phyloP scores from a whole-genome alignment of 805 yeast genomes.

The Wickerhamomyces kurtzmanii region DNA sequence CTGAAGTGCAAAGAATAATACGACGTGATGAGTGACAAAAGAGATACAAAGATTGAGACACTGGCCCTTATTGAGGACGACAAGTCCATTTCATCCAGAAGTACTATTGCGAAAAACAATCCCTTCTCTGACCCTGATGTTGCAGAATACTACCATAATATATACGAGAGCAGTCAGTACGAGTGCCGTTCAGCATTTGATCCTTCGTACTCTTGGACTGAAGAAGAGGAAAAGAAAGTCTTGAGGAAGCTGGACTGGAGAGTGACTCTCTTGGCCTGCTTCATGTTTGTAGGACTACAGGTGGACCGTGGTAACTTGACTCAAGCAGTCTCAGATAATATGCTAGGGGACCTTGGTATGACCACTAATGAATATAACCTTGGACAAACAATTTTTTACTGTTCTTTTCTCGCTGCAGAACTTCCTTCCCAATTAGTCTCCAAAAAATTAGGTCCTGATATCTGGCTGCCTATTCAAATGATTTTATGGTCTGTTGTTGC shows the following conservation, averaged over 20 bases:
- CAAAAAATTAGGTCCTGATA: conserved; percentile 51
- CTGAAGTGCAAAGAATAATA: no score
- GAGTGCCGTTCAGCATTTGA: conserved; percentile 47
- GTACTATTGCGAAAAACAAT: no score
- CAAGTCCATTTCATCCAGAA: no score
- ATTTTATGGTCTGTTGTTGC: conserved; percentile 49
- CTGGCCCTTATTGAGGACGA: no score
- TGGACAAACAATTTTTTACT: conserved; percentile 43
- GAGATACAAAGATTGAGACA: no score
- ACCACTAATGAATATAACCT: conserved; percentile 46
- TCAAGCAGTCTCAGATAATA: conserved; percentile 50
- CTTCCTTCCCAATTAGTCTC: conserved; percentile 56
- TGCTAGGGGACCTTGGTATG: conserved; percentile 39
- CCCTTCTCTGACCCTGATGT: conserved; percentile 28
- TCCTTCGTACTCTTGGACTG: conserved; percentile 44
- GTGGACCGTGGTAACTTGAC: conserved; percentile 46
- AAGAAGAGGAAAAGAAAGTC: conserved; percentile 37
- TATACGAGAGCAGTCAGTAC: conserved; percentile 39
- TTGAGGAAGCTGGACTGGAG: conserved; percentile 40
- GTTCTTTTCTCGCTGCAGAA: conserved; percentile 47
- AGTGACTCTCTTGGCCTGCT: conserved; percentile 45
- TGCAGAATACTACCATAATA: conserved; percentile 30
- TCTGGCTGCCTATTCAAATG: conserved; percentile 52
- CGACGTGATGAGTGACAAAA: no score
- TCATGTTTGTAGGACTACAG: conserved; percentile 48